Percentiles rank a stretch among this genome's conserved stretches.
Conservation (phyloP, 495 filamentous ascomycete species). For the Aspergillus heteromorphus region DNA sequence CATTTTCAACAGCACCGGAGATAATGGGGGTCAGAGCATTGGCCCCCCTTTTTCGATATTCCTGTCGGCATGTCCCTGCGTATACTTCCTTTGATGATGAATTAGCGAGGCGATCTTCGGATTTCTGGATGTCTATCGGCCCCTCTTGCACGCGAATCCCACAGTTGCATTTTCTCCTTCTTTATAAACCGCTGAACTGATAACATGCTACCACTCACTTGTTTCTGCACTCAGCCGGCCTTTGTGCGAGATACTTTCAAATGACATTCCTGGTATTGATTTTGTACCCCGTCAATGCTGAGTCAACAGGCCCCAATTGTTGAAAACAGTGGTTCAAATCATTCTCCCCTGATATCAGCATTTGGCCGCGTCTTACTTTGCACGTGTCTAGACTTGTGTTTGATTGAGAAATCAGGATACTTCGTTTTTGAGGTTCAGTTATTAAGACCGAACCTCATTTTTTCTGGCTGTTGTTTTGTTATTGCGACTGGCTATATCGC, state of each 20-base stretch:
- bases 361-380: not conserved
- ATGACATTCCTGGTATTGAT: not conserved
- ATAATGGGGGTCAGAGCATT: constrained; percentile 12
- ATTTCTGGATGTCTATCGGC: not conserved
- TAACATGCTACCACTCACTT: not conserved
- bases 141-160: not conserved
- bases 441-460: not conserved
- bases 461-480: not conserved
- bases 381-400: not conserved
- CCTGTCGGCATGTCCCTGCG: not conserved
- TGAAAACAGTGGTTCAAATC: not conserved
- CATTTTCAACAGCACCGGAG: constrained; percentile 52
- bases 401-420: not conserved
- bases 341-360: not conserved
- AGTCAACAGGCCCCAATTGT: not conserved
- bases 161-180: not conserved
- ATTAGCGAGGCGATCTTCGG: not conserved
- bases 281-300: not conserved
- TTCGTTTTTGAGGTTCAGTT: not conserved
- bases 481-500: not conserved
- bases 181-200: not conserved
- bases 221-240: not conserved
- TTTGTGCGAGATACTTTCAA: not conserved
- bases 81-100: not conserved
- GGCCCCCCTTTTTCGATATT: not conserved